Percentiles rank a stretch among this genome's conserved stretches.
phyloP scores from a whole-genome alignment of 805 yeast genomes.

The Ogataea pilisensis region DNA sequence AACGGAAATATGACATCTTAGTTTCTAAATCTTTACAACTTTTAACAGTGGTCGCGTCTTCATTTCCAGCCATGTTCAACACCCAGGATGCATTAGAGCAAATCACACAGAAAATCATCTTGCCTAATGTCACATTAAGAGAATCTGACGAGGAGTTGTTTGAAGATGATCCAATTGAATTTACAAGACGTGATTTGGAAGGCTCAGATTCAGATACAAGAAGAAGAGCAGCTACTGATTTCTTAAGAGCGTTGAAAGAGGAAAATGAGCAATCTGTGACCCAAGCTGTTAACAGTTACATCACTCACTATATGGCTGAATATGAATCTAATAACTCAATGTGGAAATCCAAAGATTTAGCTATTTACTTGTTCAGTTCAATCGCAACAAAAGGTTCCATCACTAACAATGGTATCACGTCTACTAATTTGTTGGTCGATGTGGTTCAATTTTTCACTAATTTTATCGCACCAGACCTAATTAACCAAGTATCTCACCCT shows the following conservation, averaged over 20 bases:
- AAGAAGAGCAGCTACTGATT: conserved; percentile 89
- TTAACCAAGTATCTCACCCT: conserved; percentile 57
- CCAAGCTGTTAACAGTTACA: conserved; percentile 65
- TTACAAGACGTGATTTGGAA: conserved; percentile 87
- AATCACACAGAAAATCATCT: conserved; percentile 74
- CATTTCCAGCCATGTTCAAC: conserved; percentile 62
- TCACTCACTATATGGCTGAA: conserved; percentile 57
- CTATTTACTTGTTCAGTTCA: conserved; percentile 80
- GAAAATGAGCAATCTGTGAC: conserved; percentile 74
- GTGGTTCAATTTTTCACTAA: conserved; percentile 80
- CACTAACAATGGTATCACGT: conserved; percentile 82
- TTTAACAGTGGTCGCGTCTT: conserved; percentile 74
- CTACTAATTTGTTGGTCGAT: conserved; percentile 80
- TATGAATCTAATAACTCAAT: conserved; percentile 42
- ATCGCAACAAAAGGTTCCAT: conserved; percentile 88
- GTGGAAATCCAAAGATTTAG: conserved; percentile 87
- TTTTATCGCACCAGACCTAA: conserved; percentile 79
- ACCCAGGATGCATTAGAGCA: conserved; percentile 61
- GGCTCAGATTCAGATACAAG: conserved; percentile 93
- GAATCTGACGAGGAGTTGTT: conserved; percentile 87
- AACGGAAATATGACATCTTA: conserved; percentile 78
- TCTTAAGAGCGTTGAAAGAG: conserved; percentile 79
- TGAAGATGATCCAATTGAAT: conserved; percentile 96
- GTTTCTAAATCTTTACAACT: conserved; percentile 79
- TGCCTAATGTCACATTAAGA: conserved; percentile 85